Percentiles rank a stretch among this genome's conserved stretches.
Conservation (phyloP, 768 basidiomycete species). For the Megacollybia marginata region DNA sequence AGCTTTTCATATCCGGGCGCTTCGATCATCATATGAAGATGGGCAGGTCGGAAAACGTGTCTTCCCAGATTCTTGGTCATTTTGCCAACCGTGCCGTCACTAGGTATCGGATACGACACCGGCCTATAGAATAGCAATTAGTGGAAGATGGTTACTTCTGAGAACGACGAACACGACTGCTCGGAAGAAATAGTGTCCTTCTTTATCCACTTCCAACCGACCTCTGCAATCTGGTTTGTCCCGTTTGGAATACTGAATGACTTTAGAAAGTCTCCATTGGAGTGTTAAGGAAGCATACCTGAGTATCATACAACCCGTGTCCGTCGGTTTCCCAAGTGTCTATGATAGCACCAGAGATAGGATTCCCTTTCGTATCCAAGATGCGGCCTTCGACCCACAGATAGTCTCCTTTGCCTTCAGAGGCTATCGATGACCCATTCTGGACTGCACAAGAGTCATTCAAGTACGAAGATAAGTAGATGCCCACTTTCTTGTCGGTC, state of each 20-base stretch:
- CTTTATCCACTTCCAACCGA: constrained; percentile 44
- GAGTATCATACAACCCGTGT: constrained; percentile 37
- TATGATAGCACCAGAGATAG: constrained; percentile 57
- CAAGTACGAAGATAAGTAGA: background rate
- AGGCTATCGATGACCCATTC: constrained; percentile 71
- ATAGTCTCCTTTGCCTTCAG: constrained; percentile 82
- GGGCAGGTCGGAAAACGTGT: constrained; percentile 74
- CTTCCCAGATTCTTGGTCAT: constrained; percentile 50
- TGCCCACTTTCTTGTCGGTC: constrained; percentile 64
- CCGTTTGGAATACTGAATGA: constrained; percentile 46
- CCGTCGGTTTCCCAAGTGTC: constrained; percentile 85
- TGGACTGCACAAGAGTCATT: constrained; percentile 35
- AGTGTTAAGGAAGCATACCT: constrained; percentile 15
- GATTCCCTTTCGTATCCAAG: constrained; percentile 53
- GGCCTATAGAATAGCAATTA: constrained; percentile 22
- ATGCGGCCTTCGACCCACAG: constrained; percentile 75
- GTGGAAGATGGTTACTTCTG: background rate
- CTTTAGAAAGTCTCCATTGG: constrained; percentile 24
- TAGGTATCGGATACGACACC: constrained; percentile 68
- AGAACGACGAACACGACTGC: constrained; percentile 47
- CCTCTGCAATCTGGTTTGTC: constrained; percentile 68
- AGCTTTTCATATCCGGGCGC: constrained; percentile 71
- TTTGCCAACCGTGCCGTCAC: constrained; percentile 68
- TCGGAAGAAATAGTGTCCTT: constrained; percentile 65
- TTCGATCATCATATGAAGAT: constrained; percentile 60